These are phyloP conservation scores for Pinus albicaulis DNA, from an alignment of 75 land plant species.

Conservation along the genomic window DNA sequence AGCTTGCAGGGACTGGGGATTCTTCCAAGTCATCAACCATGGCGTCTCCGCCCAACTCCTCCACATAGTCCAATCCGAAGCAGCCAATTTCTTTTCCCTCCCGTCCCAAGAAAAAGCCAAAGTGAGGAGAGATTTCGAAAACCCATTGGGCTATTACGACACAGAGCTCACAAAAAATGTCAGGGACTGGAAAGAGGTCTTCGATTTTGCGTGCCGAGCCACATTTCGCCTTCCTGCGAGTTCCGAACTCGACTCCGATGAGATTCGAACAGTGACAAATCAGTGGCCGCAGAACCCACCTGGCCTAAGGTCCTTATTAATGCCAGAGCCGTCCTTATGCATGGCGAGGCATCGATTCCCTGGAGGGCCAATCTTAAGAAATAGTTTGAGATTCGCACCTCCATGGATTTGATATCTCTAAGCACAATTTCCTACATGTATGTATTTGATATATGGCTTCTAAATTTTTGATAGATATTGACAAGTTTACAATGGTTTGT, in stretches of 20 bases:
- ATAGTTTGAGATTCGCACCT: too few species aligned
- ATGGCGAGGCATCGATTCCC: too few species aligned
- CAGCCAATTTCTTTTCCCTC: conserved; percentile 47
- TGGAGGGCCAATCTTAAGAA: too few species aligned
- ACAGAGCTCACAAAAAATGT: conserved; percentile 86
- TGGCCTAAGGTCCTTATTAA: too few species aligned
- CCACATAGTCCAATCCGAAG: conserved; percentile 28
- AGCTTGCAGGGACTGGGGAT: conserved; percentile 83
- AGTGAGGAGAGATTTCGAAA: conserved; percentile 51
- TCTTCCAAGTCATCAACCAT: conserved; percentile 88
- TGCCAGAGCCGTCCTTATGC: too few species aligned
- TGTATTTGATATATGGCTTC: too few species aligned
- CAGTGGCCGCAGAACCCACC: conserved; percentile 59
- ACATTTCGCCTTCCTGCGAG: conserved; percentile 22
- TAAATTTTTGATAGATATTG: not conserved
- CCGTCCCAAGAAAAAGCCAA: conserved; percentile 48
- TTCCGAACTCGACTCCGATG: conserved; percentile 17
- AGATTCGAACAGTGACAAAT: conserved; percentile 15
- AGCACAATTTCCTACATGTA: too few species aligned
- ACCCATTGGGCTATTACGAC: conserved; percentile 74
- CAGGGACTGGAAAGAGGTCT: conserved; percentile 94
- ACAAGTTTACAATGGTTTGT: not conserved
- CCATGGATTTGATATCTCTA: too few species aligned
- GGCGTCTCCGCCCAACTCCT: conserved; percentile 54
- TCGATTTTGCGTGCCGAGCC: conserved; percentile 44